phyloP scores from a whole-genome alignment of 2,329 filamentous ascomycete species.

The Sodiomyces alkalinus region DNA sequence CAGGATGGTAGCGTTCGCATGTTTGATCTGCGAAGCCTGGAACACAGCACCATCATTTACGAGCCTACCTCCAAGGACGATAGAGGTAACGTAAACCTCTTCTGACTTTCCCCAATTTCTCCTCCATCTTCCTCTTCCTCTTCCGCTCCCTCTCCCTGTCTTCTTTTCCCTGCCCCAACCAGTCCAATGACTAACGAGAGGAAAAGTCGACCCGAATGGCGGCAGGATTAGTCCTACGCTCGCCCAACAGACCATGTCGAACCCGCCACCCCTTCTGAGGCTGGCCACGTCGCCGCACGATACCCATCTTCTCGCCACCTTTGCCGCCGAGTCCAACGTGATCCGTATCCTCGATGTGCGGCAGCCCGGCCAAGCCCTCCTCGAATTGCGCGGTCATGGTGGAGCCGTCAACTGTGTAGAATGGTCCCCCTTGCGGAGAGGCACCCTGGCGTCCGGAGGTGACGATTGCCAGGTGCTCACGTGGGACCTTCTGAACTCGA shows the following conservation, averaged over 20 bases:
- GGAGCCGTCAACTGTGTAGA: conserved; percentile 84
- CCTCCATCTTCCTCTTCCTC: too few relatives aligned
- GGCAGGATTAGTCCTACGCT: conserved; percentile 59
- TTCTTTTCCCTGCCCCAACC: not conserved
- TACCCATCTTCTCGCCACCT: conserved; percentile 89
- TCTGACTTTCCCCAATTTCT: too few relatives aligned
- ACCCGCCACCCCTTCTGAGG: conserved; percentile 62
- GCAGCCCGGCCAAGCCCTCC: conserved; percentile 84
- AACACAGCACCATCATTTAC: conserved; percentile 98
- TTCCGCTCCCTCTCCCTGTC: too few relatives aligned
- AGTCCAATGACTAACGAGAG: conserved; percentile 1
- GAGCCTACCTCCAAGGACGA: conserved; percentile 84
- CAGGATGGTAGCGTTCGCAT: conserved; percentile 96
- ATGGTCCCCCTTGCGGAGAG: conserved; percentile 80
- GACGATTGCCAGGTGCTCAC: conserved; percentile 86
- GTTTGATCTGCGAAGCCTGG: conserved; percentile 92
- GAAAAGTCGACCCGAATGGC: conserved; percentile 36
- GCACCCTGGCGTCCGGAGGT: conserved; percentile 77
- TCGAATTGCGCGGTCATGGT: conserved; percentile 82
- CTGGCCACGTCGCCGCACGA: conserved; percentile 89
- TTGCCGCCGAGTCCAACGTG: conserved; percentile 81
- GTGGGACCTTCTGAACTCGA: conserved; percentile 74
- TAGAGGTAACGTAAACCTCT: too few relatives aligned
- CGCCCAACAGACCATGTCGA: conserved; percentile 61
- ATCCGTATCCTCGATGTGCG: conserved; percentile 93